Evolutionary conservation across 1,284 basidiomycete species (phyloP), one percentile per base, ranked within the genome.

Genomic region (Ustilago sp.): DNA sequence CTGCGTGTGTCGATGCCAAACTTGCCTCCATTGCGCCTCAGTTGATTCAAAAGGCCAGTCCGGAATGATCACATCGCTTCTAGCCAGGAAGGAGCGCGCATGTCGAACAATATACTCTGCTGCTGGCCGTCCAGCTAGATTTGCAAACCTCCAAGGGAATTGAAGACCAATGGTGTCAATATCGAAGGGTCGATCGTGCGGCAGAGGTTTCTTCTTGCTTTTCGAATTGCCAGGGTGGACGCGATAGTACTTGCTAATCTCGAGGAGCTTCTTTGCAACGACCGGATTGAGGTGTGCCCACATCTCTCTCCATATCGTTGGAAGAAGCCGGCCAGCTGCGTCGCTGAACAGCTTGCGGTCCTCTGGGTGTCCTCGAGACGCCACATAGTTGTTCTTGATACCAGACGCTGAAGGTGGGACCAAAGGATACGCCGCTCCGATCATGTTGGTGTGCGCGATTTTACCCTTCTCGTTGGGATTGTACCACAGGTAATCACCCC

Each of bases 161-260:
- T 43, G 62, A 5, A 63, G 47, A 5, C 52, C 43, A 8, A 56
- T 53, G 8, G 61, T 55, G 52, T 63, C 61, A 34, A 63, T 63
- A 41, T 56, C 62, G 23, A 63, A 63, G 6, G 62, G 62, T 3
- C 32, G 62, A 43, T 63, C 53, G 41, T 63, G 62, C 6, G 45
- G 62, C 39, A 45, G 15, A 8, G 54, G 54, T 36, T 56, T 63
- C 35, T 38, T 56, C 23, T 38, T 31, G 39, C 62, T 63, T 6
- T 48, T 63, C n/a, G 53, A 56, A 11, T 63, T 48, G 41, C 57
- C 62, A 6, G 60, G 60, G 28, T 54, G 60, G 15, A 41, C 31
- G 9, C 38, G 39, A 43, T 43, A 57, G 43, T 41, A 23, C 55
- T 41, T 57, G 55, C 39, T 32, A 15, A 41, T 45, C 15, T 35